Base-by-base conservation (phyloP, 1,284 basidiomycete genomes). In the Cutaneotrichosporon cyanovorans region DNA sequence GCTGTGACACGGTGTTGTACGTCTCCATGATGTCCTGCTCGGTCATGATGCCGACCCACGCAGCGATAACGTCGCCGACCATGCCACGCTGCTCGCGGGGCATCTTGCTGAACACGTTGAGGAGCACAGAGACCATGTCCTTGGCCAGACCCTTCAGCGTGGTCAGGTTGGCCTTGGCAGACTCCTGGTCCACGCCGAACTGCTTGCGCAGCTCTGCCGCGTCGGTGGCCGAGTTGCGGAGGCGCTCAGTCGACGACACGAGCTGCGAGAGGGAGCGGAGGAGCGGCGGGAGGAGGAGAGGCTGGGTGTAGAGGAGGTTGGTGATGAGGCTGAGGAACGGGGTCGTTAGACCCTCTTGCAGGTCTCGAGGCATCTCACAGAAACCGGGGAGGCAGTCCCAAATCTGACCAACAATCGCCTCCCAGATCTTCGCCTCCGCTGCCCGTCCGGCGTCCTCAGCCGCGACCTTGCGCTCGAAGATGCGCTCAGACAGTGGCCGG, bases 41-140 rank as follows among this genome's bases (percentile, higher is more conserved):
- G 36, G 79, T 80, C 42, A 91, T 82, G 55, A 97, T 85, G 8
- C 80, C 78, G 20, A 87, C 77, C 86, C 92, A 98, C n/a, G 79
- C 77, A 18, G 77, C 79, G 58, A 97, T 86, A 30, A 87, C 87
- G 46, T 93, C 89, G 32, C 89, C 87, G n/a, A 97, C 81, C 71
- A 82, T 78, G 4, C 82, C 83, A 39, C 89, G 80, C 37, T 78
- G 79, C 55, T 93, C 88, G 37, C 81, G 77, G 4, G 79, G 80
- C 19, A 87, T 80, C 60, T 81, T 90, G 51, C 85, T 80, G 69
- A 96, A 97, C n/a, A 99, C 84, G 65, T 99, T 97, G 76, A 97
- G 93, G 37, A 96, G 76, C 4, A 97, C 88, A 0, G 89, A 84
- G 21, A 97, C 79, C 82, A 95, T 92, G 62, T 88, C 93, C 63